These are phyloP conservation scores for Elaeis oleifera DNA, from an alignment of 202 grass and related monocot genomes.

Conservation along the genomic window DNA sequence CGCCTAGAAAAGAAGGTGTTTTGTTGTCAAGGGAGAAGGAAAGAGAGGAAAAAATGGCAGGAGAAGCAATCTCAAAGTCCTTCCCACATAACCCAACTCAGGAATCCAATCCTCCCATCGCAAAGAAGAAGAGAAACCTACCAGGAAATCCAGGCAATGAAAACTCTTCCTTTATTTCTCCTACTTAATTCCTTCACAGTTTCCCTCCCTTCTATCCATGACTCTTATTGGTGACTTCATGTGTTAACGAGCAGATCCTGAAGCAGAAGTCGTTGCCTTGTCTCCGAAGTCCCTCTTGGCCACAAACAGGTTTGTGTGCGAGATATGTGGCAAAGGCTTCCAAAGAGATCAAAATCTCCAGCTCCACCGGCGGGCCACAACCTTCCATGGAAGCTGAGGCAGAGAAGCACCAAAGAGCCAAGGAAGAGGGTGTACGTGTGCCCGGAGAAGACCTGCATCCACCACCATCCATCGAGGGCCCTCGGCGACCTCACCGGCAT, in stretches of 20 bases:
- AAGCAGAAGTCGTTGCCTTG: slow-evolving; percentile 17
- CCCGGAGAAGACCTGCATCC: slow-evolving; percentile 19
- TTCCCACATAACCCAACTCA: neutral
- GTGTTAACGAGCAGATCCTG: slow-evolving; percentile 3
- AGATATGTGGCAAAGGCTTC: slow-evolving; percentile 20
- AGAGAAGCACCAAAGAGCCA: neutral
- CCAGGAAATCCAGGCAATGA: slow-evolving; percentile 13
- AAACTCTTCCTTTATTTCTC: neutral
- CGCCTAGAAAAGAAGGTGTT: too few species aligned
- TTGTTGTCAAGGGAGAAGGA: neutral
- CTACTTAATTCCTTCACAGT: too few species aligned
- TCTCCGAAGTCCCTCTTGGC: slow-evolving; percentile 10
- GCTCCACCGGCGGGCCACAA: slow-evolving; percentile 22
- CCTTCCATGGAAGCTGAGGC: slow-evolving; percentile 14
- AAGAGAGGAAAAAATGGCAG: neutral
- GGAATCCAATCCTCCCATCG: neutral
- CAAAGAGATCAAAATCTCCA: slow-evolving; percentile 19
- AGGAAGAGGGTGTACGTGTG: slow-evolving; percentile 19
- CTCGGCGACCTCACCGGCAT: slow-evolving; percentile 19
- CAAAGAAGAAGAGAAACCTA: slow-evolving; percentile 17
- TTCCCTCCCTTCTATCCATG: too few species aligned
- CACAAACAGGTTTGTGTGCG: slow-evolving; percentile 14
- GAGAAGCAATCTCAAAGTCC: neutral
- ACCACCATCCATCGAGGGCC: slow-evolving; percentile 19
- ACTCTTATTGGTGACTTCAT: neutral